Conservation (phyloP, 202 grass and related monocot species). For the Alloteropsis angusta region DNA sequence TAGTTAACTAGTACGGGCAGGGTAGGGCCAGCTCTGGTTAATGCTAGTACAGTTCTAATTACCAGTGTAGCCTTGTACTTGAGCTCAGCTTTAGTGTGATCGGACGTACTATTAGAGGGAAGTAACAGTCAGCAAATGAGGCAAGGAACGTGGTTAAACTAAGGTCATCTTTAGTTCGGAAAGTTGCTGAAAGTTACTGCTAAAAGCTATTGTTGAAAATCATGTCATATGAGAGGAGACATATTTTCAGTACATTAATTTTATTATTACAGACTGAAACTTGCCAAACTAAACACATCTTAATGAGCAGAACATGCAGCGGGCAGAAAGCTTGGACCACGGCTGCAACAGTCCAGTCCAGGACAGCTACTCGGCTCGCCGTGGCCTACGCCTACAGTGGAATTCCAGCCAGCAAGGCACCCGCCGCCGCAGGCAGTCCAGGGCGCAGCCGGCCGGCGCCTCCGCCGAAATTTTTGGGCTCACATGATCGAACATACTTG, state of each 20-base stretch:
- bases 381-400: background rate
- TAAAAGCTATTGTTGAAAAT: too few relatives aligned
- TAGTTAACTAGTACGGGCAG: background rate
- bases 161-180: too few relatives aligned
- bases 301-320: background rate
- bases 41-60: too few relatives aligned
- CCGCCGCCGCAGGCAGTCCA: background rate
- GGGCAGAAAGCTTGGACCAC: background rate
- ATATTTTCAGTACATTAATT: too few relatives aligned
- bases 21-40: background rate
- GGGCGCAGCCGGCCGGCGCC: background rate
- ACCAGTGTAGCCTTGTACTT: background rate
- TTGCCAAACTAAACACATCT: too few relatives aligned
- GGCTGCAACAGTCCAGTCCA: background rate
- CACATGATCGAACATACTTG: slow-evolving; percentile 9
- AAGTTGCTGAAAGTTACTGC: too few relatives aligned
- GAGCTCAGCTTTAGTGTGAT: background rate
- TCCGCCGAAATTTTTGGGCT: background rate
- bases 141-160: background rate
- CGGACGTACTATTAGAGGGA: background rate
- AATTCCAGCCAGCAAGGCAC: background rate
- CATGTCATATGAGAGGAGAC: too few relatives aligned
- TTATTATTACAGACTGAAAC: too few relatives aligned
- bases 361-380: too few relatives aligned
- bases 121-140: background rate